A percentile compares a stretch with the other conserved stretches of the same genome.
Evolutionary conservation across 768 basidiomycete genomes (phyloP).

Genomic region (Leccinellum albellum): DNA sequence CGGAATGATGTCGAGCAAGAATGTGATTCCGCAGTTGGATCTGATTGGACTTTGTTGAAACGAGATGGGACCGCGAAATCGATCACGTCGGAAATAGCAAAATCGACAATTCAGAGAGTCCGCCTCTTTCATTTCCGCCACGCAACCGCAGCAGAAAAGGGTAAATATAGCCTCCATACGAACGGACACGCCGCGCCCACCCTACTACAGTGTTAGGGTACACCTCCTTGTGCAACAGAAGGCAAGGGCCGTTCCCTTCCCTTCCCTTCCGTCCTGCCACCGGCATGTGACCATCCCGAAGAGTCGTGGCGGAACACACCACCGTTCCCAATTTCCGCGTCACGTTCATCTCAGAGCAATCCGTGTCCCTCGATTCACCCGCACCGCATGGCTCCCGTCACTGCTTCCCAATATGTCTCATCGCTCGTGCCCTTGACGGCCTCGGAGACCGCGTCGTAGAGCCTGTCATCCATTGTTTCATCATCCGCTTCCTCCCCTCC

Average conservation of each 20-base stretch:
- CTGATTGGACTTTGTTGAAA: neutral
- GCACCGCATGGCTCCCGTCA: conserved; percentile 17
- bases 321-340: conserved; percentile 1
- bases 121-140: conserved; percentile 12
- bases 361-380: conserved; percentile 26
- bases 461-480: conserved; percentile 12
- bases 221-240: neutral
- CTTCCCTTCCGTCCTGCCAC: neutral
- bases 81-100: no score
- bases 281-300: neutral
- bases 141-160: conserved; percentile 12
- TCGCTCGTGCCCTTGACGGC: conserved; percentile 29
- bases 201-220: neutral
- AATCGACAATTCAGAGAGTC: no score
- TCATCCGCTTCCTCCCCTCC: conserved; percentile 1
- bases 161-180: conserved; percentile 5
- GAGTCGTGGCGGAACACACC: conserved; percentile 3
- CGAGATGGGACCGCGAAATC: conserved; percentile 3
- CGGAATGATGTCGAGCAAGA: neutral
- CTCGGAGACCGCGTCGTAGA: conserved; percentile 22
- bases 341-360: neutral
- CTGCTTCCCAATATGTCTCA: conserved; percentile 33
- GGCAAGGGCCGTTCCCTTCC: neutral
- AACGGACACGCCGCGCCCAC: neutral
- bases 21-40: neutral